A percentile compares a stretch with the other conserved stretches of the same genome.
These are phyloP conservation scores for Aspergillus homomorphus DNA, from an alignment of 495 filamentous ascomycete genomes.

Conservation along the genomic window DNA sequence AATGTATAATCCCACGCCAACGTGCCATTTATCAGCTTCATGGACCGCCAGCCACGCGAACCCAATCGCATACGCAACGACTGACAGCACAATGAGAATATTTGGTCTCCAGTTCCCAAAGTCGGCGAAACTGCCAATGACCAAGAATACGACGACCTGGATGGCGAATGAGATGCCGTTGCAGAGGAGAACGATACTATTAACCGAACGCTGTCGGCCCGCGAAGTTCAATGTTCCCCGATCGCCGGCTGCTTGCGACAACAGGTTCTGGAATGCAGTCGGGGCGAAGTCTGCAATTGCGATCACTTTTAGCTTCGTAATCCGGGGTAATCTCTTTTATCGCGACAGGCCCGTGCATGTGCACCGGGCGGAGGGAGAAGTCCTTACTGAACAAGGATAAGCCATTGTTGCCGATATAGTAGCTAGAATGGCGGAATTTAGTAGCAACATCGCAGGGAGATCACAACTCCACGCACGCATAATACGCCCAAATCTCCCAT, in stretches of 20 bases:
- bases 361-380: not conserved
- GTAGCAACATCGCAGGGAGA: conserved; percentile 9
- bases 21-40: conserved; percentile 51
- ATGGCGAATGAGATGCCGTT: conserved; percentile 65
- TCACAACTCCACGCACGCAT: conserved; percentile 40
- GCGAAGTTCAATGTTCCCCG: conserved; percentile 48
- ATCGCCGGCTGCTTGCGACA: conserved; percentile 55
- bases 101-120: conserved; percentile 62
- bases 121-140: conserved; percentile 56
- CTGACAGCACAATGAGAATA: conserved; percentile 56
- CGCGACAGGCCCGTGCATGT: too few relatives aligned
- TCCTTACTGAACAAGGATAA: conserved; percentile 59
- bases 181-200: conserved; percentile 58
- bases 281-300: conserved; percentile 53
- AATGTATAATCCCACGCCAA: conserved; percentile 58
- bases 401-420: conserved; percentile 68
- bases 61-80: conserved; percentile 57
- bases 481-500: conserved; percentile 64
- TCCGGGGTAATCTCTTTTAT: not conserved
- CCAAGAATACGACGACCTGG: conserved; percentile 57
- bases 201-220: conserved; percentile 50
- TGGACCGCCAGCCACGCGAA: conserved; percentile 66
- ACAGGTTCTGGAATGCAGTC: conserved; percentile 62
- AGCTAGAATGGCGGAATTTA: conserved; percentile 34
- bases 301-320: conserved; percentile 1